A percentile compares a stretch with the other conserved stretches of the same genome.
These are phyloP conservation scores for Carallia pectinifolia DNA, from an alignment of 345 rosid genomes.

Conservation along the genomic window DNA sequence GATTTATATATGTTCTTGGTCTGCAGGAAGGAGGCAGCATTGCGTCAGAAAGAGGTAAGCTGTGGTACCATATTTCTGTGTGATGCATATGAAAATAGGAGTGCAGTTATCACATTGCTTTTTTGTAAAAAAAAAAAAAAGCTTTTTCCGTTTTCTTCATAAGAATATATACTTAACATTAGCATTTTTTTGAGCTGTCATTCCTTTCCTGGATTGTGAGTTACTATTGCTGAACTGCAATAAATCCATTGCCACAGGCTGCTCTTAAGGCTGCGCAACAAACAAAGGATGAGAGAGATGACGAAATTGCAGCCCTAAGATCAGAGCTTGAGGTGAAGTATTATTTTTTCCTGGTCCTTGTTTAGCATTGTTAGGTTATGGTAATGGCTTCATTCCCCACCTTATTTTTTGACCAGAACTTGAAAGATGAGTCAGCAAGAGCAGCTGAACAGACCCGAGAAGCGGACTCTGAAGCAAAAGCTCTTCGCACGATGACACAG, in stretches of 20 bases:
- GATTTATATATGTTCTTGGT: slow-evolving; percentile 7
- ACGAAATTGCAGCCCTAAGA: slow-evolving; percentile 64
- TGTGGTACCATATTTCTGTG: slow-evolving; percentile 1
- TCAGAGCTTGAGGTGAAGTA: slow-evolving; percentile 75
- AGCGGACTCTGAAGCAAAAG: slow-evolving; percentile 87
- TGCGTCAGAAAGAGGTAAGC: slow-evolving; percentile 85
- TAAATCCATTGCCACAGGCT: slow-evolving; percentile 52
- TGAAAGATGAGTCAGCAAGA: slow-evolving; percentile 67
- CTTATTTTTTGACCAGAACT: slow-evolving; percentile 38
- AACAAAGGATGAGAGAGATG: slow-evolving; percentile 70
- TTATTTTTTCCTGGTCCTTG: slow-evolving; percentile 20
- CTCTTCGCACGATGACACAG: slow-evolving; percentile 85
- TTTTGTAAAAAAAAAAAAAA: neutral
- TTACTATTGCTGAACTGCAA: slow-evolving; percentile 10
- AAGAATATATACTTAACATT: neutral
- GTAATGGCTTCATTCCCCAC: slow-evolving; percentile 16
- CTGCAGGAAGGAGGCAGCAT: slow-evolving; percentile 86
- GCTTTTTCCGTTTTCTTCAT: slow-evolving; percentile 7
- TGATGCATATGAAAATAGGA: neutral
- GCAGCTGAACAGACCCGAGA: slow-evolving; percentile 68
- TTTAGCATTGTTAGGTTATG: slow-evolving; percentile 16
- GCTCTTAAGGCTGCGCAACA: slow-evolving; percentile 86
- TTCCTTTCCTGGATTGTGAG: neutral
- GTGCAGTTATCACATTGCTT: neutral
- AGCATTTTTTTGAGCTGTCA: neutral